Base-by-base conservation (phyloP, 768 basidiomycete genomes). In the Psilocybe azurescens region DNA sequence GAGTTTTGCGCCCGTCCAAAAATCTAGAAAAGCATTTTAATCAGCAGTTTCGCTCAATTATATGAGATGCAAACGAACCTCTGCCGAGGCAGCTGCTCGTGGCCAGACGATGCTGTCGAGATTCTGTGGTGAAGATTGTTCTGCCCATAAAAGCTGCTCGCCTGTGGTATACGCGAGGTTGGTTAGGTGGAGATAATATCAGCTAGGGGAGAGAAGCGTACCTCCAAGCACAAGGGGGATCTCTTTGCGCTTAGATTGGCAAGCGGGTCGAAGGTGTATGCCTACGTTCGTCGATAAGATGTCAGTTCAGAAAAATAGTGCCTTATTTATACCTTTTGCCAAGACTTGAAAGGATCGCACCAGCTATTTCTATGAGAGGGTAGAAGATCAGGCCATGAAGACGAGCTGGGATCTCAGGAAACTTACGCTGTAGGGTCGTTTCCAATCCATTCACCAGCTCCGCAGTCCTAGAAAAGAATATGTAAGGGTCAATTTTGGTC, bases 301-400 rank as follows among this genome's bases (percentile, higher is more conserved):
- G 33, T 54, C 1, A 14, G 1, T 8, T 29, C 20, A 4, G 20
- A 51, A 9, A 18, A 4, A 29, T 28, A 3, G 14, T n/a, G 20
- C 9, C 2, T 29, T n/a, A 49, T 41, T 28, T 68, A 60, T 58
- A 89, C 89, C 75, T 86, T 83, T 69, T 89, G 86, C 91, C 91
- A 94, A 5, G 86, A 86, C 73, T 91, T 91, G 85, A 88, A 91
- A 0, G 89, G 89, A 67, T 89, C 88, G 68, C 89, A 91, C 88
- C 90, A 91, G 67, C 85, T 87, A 62, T 85, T 86, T 4, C 85
- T 82, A 57, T 14, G 53, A 56, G 24, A 46, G 1, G 30, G 20
- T n/a, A 33, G 49, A 14, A n/a, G 30, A 28, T 28, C 20, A 48
- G 48, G 33, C 8, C n/a, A 32, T 14, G 20, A 44, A 20, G 20